Percentiles rank a stretch among this genome's conserved stretches.
Conservation (phyloP, 1,284 basidiomycete genomes). For the Trichosporon inkin region DNA sequence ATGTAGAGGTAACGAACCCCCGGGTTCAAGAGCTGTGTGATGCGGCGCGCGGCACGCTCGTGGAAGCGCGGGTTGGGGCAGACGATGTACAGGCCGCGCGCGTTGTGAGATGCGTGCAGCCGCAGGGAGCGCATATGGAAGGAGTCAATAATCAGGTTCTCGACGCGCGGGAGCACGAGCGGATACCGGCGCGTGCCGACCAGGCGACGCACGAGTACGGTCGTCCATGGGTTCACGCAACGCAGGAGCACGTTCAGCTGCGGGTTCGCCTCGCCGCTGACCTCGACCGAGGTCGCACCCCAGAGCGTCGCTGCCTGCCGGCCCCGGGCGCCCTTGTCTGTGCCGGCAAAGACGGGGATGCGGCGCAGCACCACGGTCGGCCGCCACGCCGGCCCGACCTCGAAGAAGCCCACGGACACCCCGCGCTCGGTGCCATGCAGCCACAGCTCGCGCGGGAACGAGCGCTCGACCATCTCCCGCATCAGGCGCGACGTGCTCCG, state of each 20-base stretch:
- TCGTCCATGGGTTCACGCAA: neutral
- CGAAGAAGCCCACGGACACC: neutral
- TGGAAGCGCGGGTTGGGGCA: neutral
- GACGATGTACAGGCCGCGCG: neutral
- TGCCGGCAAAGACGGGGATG: neutral
- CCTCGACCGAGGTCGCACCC: neutral
- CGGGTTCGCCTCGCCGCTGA: neutral
- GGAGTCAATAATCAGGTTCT: neutral
- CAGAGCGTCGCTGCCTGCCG: neutral
- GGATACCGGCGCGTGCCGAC: neutral
- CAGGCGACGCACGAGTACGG: neutral
- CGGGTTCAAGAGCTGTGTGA: neutral
- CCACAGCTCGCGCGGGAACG: neutral
- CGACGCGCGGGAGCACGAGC: neutral
- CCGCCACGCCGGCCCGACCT: neutral
- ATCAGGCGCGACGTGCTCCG: neutral
- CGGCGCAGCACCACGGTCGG: neutral
- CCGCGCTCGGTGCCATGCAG: neutral
- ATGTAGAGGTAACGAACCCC: neutral
- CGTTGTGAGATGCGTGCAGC: neutral
- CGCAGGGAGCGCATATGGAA: slow-evolving; percentile 3
- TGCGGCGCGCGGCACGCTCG: neutral
- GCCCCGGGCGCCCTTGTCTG: neutral
- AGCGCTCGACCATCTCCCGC: slow-evolving; percentile 3
- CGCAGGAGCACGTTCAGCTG: neutral